Evolutionary conservation across 148 eudicot species (phyloP), one percentile per base, ranked within the genome.

Genomic region (Rhododendron molle): DNA sequence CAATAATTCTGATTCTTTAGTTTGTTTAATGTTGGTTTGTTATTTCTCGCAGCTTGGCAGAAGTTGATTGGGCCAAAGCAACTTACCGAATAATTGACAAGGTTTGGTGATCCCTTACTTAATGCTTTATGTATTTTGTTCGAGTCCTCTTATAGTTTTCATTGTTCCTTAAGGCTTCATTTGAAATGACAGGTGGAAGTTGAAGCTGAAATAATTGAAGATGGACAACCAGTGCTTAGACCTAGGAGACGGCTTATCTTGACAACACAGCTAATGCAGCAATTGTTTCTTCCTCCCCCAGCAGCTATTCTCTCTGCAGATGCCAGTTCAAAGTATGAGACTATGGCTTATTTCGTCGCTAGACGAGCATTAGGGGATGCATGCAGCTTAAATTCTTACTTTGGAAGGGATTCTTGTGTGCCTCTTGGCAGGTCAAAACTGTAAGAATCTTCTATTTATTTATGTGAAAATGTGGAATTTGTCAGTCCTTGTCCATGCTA

Each of bases 211-310:
- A 79, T 84, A 72, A 82, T 50, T 86, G 98, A 92, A 88, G 93
- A 93, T 89, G 86, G 90, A 73, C 73, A 78, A 60, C 92, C 85
- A 5, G 78, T 86, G 54, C 86, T 86, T 86, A 93, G 95, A 90
- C 86, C 94, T 38, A 94, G 82, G 87, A 95, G 92, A 86, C 92
- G 99, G 88, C 95, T 96, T 83, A 84, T 89, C 74, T 86, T 88
- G 89, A 91, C 99, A 34, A 91, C 97, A 46, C 95, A 94, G 83
- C 94, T 96, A 85, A 93, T 93, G 94, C 99, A 95, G 90, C 97
- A 92, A 90, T 86, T 94, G 58, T 87, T 96, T 85, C 85, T 78
- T 14, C 94, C 98, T 90, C 96, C 98, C 54, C 88, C 89, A 84
- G 86, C 92, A 30, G 84, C 87, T 34, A 82, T 91, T 83, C 93